phyloP scores from a whole-genome alignment of 2,329 filamentous ascomycete species.

The Diaporthe sp. region DNA sequence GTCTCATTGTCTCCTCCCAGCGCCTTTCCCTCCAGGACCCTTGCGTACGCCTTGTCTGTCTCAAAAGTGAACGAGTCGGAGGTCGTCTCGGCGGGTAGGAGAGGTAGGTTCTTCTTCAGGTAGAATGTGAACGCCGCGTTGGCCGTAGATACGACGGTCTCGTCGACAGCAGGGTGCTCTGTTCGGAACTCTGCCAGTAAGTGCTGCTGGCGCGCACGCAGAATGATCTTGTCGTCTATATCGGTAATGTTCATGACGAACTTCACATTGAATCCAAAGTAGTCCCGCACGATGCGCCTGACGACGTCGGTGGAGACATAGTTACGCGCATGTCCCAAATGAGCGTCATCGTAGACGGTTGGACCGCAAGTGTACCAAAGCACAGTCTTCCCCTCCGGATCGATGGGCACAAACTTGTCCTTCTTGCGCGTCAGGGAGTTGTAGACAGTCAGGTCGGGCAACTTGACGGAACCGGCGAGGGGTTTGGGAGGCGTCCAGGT shows the following conservation, averaged over 20 bases:
- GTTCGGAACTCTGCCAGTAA: constrained; percentile 66
- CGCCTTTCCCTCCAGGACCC: constrained; percentile 65
- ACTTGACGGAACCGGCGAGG: constrained; percentile 14
- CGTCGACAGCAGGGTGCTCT: constrained; percentile 58
- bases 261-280: constrained; percentile 83
- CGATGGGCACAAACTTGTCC: constrained; percentile 49
- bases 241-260: constrained; percentile 97
- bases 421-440: constrained; percentile 34
- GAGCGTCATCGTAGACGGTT: constrained; percentile 85
- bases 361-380: constrained; percentile 93
- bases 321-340: constrained; percentile 84
- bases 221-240: constrained; percentile 77
- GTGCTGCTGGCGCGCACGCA: constrained; percentile 68
- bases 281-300: constrained; percentile 82
- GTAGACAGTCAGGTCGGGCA: constrained; percentile 32
- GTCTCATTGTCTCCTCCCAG: constrained; percentile 64
- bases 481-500: constrained; percentile 33
- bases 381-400: constrained; percentile 69
- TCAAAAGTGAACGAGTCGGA: constrained; percentile 58
- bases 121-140: constrained; percentile 66
- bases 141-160: constrained; percentile 39
- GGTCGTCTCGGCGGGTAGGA: constrained; percentile 53
- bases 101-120: constrained; percentile 64
- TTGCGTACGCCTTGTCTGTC: constrained; percentile 61
- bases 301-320: constrained; percentile 93